These are phyloP conservation scores for Aspergillus affinis DNA, from an alignment of 495 filamentous ascomycete genomes.

Conservation along the genomic window DNA sequence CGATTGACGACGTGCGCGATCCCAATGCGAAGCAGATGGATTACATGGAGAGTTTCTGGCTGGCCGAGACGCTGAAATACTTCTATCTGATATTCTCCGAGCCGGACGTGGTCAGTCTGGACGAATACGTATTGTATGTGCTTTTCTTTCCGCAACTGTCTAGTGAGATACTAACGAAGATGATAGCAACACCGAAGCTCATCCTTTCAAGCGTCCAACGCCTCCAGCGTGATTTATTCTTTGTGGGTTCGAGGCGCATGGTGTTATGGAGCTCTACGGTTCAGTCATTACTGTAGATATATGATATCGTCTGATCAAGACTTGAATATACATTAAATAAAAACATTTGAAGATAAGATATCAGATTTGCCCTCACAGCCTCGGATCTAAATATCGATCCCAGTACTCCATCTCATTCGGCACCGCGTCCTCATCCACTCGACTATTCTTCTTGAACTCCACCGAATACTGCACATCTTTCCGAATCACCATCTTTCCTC, in stretches of 20 bases:
- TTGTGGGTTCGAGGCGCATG: not conserved
- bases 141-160: not conserved
- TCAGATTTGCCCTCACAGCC: not conserved
- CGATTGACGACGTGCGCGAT: conserved; percentile 56
- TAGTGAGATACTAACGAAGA: conserved; percentile 10
- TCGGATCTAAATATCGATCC: conserved; percentile 8
- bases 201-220: conserved; percentile 60
- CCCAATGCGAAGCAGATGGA: conserved; percentile 34
- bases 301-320: not conserved
- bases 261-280: not conserved
- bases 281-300: too few species aligned
- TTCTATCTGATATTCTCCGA: conserved; percentile 86
- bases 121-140: conserved; percentile 63
- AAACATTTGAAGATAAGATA: not conserved
- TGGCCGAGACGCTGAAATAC: conserved; percentile 88
- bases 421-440: conserved; percentile 2
- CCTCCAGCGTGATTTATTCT: not conserved
- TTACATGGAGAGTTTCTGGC: conserved; percentile 59
- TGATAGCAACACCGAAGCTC: conserved; percentile 70
- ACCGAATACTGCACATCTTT: conserved; percentile 44
- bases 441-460: conserved; percentile 16
- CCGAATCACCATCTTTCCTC: conserved; percentile 44
- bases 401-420: conserved; percentile 12
- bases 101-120: conserved; percentile 65
- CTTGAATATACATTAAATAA: not conserved